Conservation (phyloP, 495 filamentous ascomycete species). For the Staphylotrichum longicolle region DNA sequence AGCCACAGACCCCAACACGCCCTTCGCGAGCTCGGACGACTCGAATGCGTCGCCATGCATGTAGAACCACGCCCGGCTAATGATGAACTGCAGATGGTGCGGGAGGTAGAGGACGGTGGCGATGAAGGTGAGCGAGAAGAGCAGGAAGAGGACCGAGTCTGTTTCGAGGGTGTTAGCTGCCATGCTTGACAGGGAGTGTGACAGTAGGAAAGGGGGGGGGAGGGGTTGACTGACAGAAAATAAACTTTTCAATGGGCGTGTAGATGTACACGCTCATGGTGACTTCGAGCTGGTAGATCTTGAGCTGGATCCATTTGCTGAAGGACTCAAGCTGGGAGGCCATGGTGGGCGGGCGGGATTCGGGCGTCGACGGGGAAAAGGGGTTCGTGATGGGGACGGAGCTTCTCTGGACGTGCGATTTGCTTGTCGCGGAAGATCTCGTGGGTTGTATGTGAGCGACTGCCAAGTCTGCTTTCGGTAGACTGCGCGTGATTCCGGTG, state of each 20-base stretch:
- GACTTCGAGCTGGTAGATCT: constrained; percentile 51
- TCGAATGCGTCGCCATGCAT: constrained; percentile 64
- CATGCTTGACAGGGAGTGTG: not conserved
- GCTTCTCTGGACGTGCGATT: no score
- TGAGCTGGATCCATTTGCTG: constrained; percentile 47
- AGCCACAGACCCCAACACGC: constrained; percentile 31
- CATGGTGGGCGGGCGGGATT: constrained; percentile 26
- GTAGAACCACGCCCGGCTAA: constrained; percentile 89
- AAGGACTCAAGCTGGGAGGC: constrained; percentile 39
- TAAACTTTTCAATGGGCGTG: constrained; percentile 46
- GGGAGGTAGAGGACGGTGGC: constrained; percentile 89
- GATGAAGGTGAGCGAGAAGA: constrained; percentile 78
- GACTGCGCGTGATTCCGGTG: no score
- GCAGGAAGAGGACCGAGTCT: constrained; percentile 91
- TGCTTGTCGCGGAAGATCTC: not conserved
- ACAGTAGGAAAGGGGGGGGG: not conserved
- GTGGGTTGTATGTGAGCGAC: no score
- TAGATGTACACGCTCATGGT: constrained; percentile 49
- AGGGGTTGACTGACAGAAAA: constrained; percentile 42
- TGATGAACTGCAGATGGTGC: constrained; percentile 75
- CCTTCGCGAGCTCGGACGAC: constrained; percentile 36
- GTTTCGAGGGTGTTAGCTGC: not conserved
- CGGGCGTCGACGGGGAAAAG: constrained; percentile 1
- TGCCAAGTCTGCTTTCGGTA: no score
- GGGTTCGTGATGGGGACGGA: not conserved